Conservation (phyloP, 2,329 filamentous ascomycete genomes). For the Colletotrichum chlorophyti region DNA sequence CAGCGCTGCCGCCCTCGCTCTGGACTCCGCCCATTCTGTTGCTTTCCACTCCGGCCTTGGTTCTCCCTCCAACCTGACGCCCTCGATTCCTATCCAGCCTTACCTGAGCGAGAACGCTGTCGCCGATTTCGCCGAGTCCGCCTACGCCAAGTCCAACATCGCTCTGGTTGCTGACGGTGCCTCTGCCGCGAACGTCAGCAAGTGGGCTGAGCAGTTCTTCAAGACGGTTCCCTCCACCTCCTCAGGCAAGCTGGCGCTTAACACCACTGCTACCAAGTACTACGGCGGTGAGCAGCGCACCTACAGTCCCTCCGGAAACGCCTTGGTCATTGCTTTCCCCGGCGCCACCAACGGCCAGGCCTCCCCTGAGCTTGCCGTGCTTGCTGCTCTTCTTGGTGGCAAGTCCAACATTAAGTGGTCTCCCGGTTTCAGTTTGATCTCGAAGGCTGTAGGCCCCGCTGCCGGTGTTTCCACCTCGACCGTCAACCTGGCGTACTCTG, state of each 20-base stretch:
- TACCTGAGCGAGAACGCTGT: slow-evolving; percentile 82
- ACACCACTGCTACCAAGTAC: slow-evolving; percentile 79
- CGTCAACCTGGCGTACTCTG: slow-evolving; percentile 86
- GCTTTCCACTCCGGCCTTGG: slow-evolving; percentile 96
- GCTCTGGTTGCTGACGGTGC: slow-evolving; percentile 91
- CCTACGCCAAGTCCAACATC: slow-evolving; percentile 90
- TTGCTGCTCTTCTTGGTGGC: slow-evolving; percentile 88
- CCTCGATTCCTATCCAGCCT: slow-evolving; percentile 74
- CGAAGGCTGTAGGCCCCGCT: slow-evolving; percentile 75
- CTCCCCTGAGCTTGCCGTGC: slow-evolving; percentile 89
- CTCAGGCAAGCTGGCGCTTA: slow-evolving; percentile 59
- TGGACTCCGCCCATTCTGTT: slow-evolving; percentile 84
- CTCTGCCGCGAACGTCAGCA: slow-evolving; percentile 75
- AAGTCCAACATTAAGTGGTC: slow-evolving; percentile 95
- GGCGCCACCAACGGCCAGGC: slow-evolving; percentile 81
- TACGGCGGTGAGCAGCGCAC: slow-evolving; percentile 94
- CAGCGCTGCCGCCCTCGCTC: slow-evolving; percentile 72
- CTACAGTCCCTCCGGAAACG: slow-evolving; percentile 77
- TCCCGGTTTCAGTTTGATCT: slow-evolving; percentile 87
- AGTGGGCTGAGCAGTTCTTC: slow-evolving; percentile 96
- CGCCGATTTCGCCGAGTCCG: slow-evolving; percentile 76
- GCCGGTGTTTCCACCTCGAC: slow-evolving; percentile 74
- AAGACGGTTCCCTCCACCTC: slow-evolving; percentile 66
- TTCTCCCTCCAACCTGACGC: slow-evolving; percentile 74
- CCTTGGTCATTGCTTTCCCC: slow-evolving; percentile 90